Percentiles rank a stretch among this genome's conserved stretches.
Conservation (phyloP, 257 asterid species). For the Mitragyna speciosa region DNA sequence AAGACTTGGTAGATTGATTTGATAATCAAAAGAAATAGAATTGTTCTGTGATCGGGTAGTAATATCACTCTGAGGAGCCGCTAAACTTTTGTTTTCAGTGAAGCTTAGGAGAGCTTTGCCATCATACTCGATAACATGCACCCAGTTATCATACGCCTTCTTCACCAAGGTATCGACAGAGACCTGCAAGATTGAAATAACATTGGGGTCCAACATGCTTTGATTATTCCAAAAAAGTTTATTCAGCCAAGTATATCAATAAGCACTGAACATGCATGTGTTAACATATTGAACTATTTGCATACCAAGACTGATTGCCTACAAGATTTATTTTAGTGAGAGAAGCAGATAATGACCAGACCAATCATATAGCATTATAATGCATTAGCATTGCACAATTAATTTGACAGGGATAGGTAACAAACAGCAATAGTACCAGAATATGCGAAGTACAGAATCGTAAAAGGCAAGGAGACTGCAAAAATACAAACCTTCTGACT, state of each 20-base stretch:
- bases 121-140: conserved; percentile 80
- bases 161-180: conserved; percentile 78
- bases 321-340: background rate
- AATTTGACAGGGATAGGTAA: background rate
- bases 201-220: background rate
- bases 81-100: conserved; percentile 45
- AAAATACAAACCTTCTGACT: conserved; percentile 70
- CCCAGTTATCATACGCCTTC: conserved; percentile 95
- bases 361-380: background rate
- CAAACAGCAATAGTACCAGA: background rate
- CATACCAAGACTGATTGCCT: background rate
- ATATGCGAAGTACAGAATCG: background rate
- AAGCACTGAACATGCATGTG: background rate
- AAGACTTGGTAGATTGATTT: conserved; percentile 49
- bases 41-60: conserved; percentile 45
- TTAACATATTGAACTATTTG: background rate
- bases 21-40: conserved; percentile 53
- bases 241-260: background rate
- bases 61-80: conserved; percentile 37
- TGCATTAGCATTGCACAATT: background rate
- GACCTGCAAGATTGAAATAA: conserved; percentile 46
- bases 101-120: conserved; percentile 79
- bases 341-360: background rate
- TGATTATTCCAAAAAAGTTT: background rate
- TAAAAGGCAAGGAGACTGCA: background rate